Base-by-base conservation (phyloP, 1,284 basidiomycete species). In the Irpex lacteus region DNA sequence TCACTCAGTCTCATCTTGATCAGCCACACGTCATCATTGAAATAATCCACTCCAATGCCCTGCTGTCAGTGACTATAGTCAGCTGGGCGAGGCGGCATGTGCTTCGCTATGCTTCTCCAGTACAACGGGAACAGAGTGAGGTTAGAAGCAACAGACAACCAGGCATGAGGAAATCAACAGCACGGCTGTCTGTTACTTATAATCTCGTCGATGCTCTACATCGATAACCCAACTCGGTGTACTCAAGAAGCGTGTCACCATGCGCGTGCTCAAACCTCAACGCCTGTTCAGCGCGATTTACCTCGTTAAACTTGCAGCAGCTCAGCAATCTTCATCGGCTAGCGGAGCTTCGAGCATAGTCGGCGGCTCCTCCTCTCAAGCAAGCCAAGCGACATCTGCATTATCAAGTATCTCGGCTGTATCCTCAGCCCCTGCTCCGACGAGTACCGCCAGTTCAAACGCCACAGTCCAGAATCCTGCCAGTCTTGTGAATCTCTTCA, bases 401-500 rank as follows among this genome's bases (percentile, higher is more conserved):
- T 3, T 26, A n/a, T 36, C 60, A 3, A 36, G 32, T 15, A 64
- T 59, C 37, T 59, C 61, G 37, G 8, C 63, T 18, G 56, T 59
- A 18, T 58, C 59, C 38, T 66, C 61, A 49, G 60, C 65, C 4
- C 63, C 65, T 5, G 57, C 54, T 3, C 19, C 63, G n/a, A 61
- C 61, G 5, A 54, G 40, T 13, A 60, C 13, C 6, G 32, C 38
- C 2, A n/a, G n/a, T n/a, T n/a, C n/a, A n/a, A n/a, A n/a, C n/a
- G 54, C 11, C 9, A 66, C 64, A 13, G 63, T 71, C 5, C 40
- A 62, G 9, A 72, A 75, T 60, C 72, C 75, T 3, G 74, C 76
- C 1, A 72, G 72, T 60, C 67, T 72, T 13, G 85, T 87, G 49
- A 82, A 85, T 65, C 77, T 82, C 15, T 87, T 87, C 72, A 85